Evolutionary conservation across 2,329 filamentous ascomycete species (phyloP).

Genomic region (Monosporascus sp.): DNA sequence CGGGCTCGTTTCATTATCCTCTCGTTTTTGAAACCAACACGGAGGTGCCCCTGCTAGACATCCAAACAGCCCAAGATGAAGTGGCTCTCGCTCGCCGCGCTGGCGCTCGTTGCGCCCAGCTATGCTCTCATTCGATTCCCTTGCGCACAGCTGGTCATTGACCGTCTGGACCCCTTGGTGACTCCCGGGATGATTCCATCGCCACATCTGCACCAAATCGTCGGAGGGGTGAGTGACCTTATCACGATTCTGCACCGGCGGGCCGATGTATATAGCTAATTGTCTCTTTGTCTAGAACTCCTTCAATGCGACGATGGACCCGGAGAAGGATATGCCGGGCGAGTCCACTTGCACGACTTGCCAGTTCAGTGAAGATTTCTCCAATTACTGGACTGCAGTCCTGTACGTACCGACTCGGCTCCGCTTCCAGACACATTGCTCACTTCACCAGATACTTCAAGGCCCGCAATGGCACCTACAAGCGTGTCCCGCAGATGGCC

Average conservation of each 20-base stretch:
- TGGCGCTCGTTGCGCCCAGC: slow-evolving; percentile 17
- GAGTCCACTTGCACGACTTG: slow-evolving; percentile 23
- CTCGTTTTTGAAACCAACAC: neutral
- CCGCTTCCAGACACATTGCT: neutral
- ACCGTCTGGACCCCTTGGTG: slow-evolving; percentile 24
- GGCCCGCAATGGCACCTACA: slow-evolving; percentile 23
- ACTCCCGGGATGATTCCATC: slow-evolving; percentile 21
- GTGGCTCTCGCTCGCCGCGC: slow-evolving; percentile 12
- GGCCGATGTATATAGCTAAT: neutral
- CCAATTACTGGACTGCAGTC: slow-evolving; percentile 23
- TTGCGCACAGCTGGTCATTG: slow-evolving; percentile 24
- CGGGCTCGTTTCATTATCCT: neutral
- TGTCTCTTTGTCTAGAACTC: slow-evolving; percentile 9
- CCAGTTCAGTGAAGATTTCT: slow-evolving; percentile 22
- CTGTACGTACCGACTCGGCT: slow-evolving; percentile 6
- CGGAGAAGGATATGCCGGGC: slow-evolving; percentile 15
- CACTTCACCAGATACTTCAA: slow-evolving; percentile 8
- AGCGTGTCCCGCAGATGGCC: slow-evolving; percentile 20
- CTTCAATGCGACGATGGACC: slow-evolving; percentile 24
- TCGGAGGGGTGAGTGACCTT: slow-evolving; percentile 12
- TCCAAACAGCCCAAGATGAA: slow-evolving; percentile 11
- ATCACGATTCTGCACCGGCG: neutral
- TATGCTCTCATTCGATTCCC: slow-evolving; percentile 21
- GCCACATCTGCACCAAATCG: slow-evolving; percentile 25
- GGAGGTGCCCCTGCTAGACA: neutral